Evolutionary conservation across 2,329 filamentous ascomycete genomes (phyloP), one percentile per base, ranked within the genome.

Genomic region (Botryosphaeria dothidea): DNA sequence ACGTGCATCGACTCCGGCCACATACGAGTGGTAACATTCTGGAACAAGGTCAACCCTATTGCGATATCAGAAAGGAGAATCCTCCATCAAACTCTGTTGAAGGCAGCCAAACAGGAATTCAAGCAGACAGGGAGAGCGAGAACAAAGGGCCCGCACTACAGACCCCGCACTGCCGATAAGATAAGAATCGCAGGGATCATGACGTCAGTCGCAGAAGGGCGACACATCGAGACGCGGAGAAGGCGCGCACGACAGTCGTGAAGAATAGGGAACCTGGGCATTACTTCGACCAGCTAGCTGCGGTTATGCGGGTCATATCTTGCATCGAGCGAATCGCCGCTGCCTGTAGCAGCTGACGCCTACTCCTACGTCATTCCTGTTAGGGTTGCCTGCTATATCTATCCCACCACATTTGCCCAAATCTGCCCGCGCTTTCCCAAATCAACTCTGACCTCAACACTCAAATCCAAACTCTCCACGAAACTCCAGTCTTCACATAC

Each of bases 231-330:
- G 54, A 6, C n/a, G 15, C 38, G 23, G 36, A 27, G n/a, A 41
- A 17, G 11, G 17, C 52, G 27, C 51, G 31, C 29, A 19, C 5
- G 19, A 58, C 21, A 43, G 52, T 34, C 56, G 56, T 46, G 41
- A 60, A 60, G 56, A 36, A 60, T 2, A 5, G n/a, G 15, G 31
- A 41, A 45, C 54, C 36, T 21, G 56, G 25, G 27, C n/a, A 41
- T 34, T 31, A 45, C 38, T 46, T 41, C 6, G 27, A 31, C 21
- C 41, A 41, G 41, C 9, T 60, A 60, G 56, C 23, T 3, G 38
- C 56, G 56, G 56, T 60, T 34, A 60, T 60, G 56, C 56, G 41
- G 9, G 56, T 60, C 56, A 60, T n/a, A 34, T 29, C 38, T 60
- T 36, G 56, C 56, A 60, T 36, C 51, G 34, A 57, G 41, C 38